phyloP scores from a whole-genome alignment of 768 basidiomycete species.

The Panaeolus papilionaceus region DNA sequence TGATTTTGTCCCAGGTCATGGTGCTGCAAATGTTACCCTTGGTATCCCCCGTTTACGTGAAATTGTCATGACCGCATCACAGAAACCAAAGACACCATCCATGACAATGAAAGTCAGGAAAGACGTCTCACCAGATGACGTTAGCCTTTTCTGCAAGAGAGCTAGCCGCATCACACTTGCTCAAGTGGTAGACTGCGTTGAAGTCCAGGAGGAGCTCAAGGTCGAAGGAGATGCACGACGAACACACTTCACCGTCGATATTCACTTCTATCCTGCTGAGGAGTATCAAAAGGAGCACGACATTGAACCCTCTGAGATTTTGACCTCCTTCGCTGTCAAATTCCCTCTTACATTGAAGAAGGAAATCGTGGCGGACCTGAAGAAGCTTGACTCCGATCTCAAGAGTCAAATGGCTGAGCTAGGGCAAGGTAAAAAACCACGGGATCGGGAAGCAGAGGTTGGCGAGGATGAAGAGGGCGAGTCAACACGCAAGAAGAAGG shows the following conservation, averaged over 20 bases:
- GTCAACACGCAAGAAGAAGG: constrained; percentile 37
- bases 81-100: constrained; percentile 95
- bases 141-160: constrained; percentile 86
- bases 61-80: constrained; percentile 98
- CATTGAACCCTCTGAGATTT: constrained; percentile 72
- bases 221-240: constrained; percentile 71
- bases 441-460: constrained; percentile 51
- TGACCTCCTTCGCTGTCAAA: constrained; percentile 69
- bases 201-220: constrained; percentile 79
- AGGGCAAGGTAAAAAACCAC: constrained; percentile 76
- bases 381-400: constrained; percentile 79
- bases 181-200: constrained; percentile 84
- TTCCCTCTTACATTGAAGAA: constrained; percentile 86
- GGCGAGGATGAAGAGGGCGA: constrained; percentile 65
- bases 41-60: constrained; percentile 99
- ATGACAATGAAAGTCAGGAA: constrained; percentile 84
- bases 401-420: constrained; percentile 81
- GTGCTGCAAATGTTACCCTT: constrained; percentile 98
- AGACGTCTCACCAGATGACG: constrained; percentile 55
- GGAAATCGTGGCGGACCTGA: constrained; percentile 88
- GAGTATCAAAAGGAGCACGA: constrained; percentile 89
- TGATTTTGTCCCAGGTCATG: constrained; percentile 69
- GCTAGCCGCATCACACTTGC: constrained; percentile 87
- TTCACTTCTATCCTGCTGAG: constrained; percentile 84
- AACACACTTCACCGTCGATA: constrained; percentile 80